Conservation (phyloP, 768 basidiomycete species). For the Pleurotus platypus region DNA sequence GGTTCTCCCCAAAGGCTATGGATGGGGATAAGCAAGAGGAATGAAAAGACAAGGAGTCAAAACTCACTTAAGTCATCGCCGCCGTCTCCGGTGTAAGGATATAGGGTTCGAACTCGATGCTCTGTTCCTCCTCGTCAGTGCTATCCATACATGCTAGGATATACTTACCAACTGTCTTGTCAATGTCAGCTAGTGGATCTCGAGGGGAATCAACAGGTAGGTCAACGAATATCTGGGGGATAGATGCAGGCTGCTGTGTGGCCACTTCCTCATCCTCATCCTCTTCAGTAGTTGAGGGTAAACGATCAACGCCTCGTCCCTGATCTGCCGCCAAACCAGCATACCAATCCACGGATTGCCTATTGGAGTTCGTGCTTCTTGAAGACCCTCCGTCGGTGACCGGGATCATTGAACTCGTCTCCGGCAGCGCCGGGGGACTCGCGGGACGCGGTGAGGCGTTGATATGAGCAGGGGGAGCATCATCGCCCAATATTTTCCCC, state of each 20-base stretch:
- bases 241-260: conserved; percentile 18
- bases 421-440: conserved; percentile 33
- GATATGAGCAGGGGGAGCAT: conserved; percentile 67
- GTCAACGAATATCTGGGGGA: conserved; percentile 59
- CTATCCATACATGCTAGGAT: not conserved
- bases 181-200: conserved; percentile 71
- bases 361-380: conserved; percentile 36
- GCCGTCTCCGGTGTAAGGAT: conserved; percentile 82
- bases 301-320: conserved; percentile 31
- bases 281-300: conserved; percentile 58
- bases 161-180: conserved; percentile 54
- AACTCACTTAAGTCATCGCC: conserved; percentile 76
- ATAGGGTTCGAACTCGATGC: conserved; percentile 75
- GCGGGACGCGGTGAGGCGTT: conserved; percentile 38
- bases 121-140: conserved; percentile 36
- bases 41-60: conserved; percentile 22
- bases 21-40: not conserved
- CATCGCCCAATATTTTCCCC: conserved; percentile 78
- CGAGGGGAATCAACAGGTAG: conserved; percentile 35
- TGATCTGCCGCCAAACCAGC: conserved; percentile 78
- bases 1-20: conserved; percentile 76
- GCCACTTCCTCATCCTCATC: conserved; percentile 50
- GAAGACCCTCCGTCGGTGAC: conserved; percentile 13
- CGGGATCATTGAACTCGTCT: conserved; percentile 24
- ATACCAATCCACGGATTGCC: conserved; percentile 91